Base-by-base conservation (phyloP, 306 rosid species). In the Echinosophora koreensis region DNA sequence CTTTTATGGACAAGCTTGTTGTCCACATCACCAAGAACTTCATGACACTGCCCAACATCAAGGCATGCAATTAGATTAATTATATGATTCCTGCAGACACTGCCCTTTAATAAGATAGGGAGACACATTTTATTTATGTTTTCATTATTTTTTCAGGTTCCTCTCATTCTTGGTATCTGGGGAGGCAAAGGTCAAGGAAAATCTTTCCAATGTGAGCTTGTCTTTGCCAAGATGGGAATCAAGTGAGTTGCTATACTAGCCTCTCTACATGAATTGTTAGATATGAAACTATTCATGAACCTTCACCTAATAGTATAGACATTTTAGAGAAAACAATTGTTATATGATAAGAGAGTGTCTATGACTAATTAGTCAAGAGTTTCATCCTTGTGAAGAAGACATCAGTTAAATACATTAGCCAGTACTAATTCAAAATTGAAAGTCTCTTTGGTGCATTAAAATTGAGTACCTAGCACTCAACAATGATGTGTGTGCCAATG, bases 121-220 rank as follows among this genome's bases (percentile, higher is more conserved):
- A 37, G 38, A 42, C 12, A 42, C 16, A 15, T 42, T 71, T 5
- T 68, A 35, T 71, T 5, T 68, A 27, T 32, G 12, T 42, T 49
- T 75, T 42, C 47, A 28, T 71, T 37, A 11, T 47, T 71, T 68
- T 66, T 11, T 38, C 69, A 95, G 98, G 79, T 96, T 84, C 99
- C 98, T 79, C 89, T 96, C 57, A 96, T 91, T 82, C 85, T 96
- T 82, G 99, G 99, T 88, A 72, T 96, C n/a, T 96, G 98, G 98
- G 99, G 99, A 84, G 99, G 99, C 73, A 96, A 96, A 82, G 99
- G 99, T 69, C 98, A 96, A 82, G 97, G 97, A 61, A 95, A 95
- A 88, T 95, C 99, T 41, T 95, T 95, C 96, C 96, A 95, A 78
- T 91, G 97, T 64, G 98, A 95, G 81, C 98, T 95, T 79, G 98